phyloP scores from a whole-genome alignment of 1,284 basidiomycete genomes.

The Boletus sp. region DNA sequence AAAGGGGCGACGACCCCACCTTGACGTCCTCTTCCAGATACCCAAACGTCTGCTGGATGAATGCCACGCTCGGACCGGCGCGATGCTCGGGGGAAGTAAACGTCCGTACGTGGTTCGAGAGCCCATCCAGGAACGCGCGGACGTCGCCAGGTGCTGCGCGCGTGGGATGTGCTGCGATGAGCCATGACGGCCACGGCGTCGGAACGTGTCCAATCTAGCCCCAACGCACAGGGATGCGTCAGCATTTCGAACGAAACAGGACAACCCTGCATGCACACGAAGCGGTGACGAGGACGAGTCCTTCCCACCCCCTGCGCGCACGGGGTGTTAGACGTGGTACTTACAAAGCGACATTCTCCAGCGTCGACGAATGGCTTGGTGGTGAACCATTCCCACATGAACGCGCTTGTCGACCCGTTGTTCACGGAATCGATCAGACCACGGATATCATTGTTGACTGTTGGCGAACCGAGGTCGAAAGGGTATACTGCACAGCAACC shows the following conservation, averaged over 20 bases:
- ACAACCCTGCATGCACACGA: too few relatives aligned
- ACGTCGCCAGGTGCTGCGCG: slow-evolving; percentile 53
- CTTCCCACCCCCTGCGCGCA: too few relatives aligned
- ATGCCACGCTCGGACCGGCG: slow-evolving; percentile 62
- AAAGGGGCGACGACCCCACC: slow-evolving; percentile 34
- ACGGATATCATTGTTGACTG: slow-evolving; percentile 87
- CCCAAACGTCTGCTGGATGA: slow-evolving; percentile 74
- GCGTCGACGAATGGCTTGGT: slow-evolving; percentile 89
- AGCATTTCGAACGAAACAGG: too few relatives aligned
- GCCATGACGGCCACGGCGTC: slow-evolving; percentile 97
- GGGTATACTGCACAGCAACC: background rate
- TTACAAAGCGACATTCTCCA: slow-evolving; percentile 79
- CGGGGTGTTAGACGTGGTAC: slow-evolving; percentile 27
- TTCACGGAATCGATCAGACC: slow-evolving; percentile 92
- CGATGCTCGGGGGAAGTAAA: slow-evolving; percentile 69
- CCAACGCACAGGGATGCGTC: background rate
- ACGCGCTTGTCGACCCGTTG: slow-evolving; percentile 74
- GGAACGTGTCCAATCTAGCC: slow-evolving; percentile 77
- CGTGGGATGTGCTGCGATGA: slow-evolving; percentile 79
- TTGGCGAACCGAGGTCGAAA: background rate
- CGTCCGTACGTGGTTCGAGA: slow-evolving; percentile 61
- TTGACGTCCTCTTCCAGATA: slow-evolving; percentile 78
- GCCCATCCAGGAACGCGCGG: slow-evolving; percentile 56
- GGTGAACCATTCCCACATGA: slow-evolving; percentile 98
- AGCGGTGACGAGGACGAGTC: too few relatives aligned